Percentiles rank a stretch among this genome's conserved stretches.
phyloP scores from a whole-genome alignment of 2,329 filamentous ascomycete species.

The Myotisia sp. region DNA sequence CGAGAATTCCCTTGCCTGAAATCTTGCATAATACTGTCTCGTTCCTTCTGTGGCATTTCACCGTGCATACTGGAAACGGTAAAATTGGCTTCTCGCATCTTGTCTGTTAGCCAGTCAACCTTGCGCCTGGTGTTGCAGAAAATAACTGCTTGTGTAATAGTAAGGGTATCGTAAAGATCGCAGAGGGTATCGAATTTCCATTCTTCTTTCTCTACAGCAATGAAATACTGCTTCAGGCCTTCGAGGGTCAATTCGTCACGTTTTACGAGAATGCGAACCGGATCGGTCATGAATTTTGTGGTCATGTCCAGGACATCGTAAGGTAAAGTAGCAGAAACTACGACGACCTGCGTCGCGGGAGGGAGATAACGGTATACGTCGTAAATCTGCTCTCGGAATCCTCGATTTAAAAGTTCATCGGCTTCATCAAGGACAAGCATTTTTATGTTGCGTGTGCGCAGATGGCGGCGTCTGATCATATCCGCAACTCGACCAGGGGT shows the following conservation, averaged over 20 bases:
- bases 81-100: constrained; percentile 98
- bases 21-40: constrained; percentile 98
- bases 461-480: constrained; percentile 97
- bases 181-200: constrained; percentile 99
- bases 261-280: constrained; percentile 97
- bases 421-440: constrained; percentile 99
- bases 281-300: constrained; percentile 99
- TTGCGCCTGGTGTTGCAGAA: constrained; percentile 99
- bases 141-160: constrained; percentile 98
- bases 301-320: constrained; percentile 98
- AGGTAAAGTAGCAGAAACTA: constrained; percentile 95
- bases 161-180: constrained; percentile 97
- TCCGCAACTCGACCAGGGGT: constrained; percentile 97
- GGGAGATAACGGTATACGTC: constrained; percentile 99
- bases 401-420: constrained; percentile 60
- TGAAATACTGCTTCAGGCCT: constrained; percentile 99
- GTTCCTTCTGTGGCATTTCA: constrained; percentile 96
- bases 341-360: constrained; percentile 94
- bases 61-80: constrained; percentile 98
- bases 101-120: constrained; percentile 99
- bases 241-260: constrained; percentile 98
- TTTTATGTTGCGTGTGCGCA: constrained; percentile 97
- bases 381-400: constrained; percentile 99
- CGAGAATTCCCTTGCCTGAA: constrained; percentile 93
- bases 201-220: constrained; percentile 99